These are phyloP conservation scores for Tolypocladium pustulatum DNA, from an alignment of 2,329 filamentous ascomycete genomes.

Conservation along the genomic window DNA sequence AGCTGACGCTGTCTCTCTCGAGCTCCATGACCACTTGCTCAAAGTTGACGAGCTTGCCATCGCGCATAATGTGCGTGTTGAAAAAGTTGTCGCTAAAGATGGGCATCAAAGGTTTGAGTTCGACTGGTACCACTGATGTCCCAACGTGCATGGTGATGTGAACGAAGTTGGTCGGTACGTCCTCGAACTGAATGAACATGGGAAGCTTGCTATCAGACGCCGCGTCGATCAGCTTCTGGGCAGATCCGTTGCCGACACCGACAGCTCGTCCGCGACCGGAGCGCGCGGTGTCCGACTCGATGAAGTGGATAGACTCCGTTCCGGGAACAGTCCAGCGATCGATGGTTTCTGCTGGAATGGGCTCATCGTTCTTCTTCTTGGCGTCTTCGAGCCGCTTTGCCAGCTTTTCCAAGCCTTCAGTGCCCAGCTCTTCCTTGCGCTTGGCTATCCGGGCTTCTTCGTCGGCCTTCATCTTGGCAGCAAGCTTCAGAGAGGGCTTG, in stretches of 20 bases:
- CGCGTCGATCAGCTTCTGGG: constrained; percentile 67
- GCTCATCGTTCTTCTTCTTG: constrained; percentile 77
- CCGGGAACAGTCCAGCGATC: constrained; percentile 73
- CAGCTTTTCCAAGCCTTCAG: constrained; percentile 69
- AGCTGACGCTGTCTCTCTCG: constrained; percentile 83
- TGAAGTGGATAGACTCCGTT: constrained; percentile 90
- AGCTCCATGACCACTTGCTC: constrained; percentile 87
- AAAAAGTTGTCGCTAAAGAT: constrained; percentile 92
- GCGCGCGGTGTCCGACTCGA: constrained; percentile 74
- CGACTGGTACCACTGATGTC: constrained; percentile 65
- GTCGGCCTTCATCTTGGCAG: constrained; percentile 69
- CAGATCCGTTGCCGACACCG: constrained; percentile 54
- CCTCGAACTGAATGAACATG: constrained; percentile 93
- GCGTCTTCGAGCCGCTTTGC: constrained; percentile 69
- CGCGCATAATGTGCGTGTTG: constrained; percentile 71
- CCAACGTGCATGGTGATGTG: constrained; percentile 74
- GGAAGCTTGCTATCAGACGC: constrained; percentile 52
- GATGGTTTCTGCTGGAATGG: constrained; percentile 74
- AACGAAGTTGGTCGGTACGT: constrained; percentile 88
- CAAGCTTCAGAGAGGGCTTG: constrained; percentile 70
- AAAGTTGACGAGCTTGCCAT: constrained; percentile 71
- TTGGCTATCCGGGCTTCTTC: constrained; percentile 70
- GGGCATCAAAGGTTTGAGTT: constrained; percentile 72
- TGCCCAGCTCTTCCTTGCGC: constrained; percentile 68
- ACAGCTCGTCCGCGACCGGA: constrained; percentile 66